Base-by-base conservation (phyloP, 2,329 filamentous ascomycete genomes). In the Colletotrichum sp. region DNA sequence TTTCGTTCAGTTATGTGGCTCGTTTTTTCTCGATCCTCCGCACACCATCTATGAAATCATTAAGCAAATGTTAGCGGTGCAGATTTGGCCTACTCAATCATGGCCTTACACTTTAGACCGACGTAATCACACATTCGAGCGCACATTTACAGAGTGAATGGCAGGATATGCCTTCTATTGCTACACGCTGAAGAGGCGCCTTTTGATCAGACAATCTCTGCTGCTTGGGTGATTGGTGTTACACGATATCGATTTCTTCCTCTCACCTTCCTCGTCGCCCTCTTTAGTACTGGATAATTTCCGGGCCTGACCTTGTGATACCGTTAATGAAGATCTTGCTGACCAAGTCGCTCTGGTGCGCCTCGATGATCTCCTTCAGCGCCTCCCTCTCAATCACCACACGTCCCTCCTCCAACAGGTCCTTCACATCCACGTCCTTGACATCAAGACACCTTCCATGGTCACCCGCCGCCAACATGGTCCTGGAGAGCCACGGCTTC, bases 371-470 rank as follows among this genome's bases (percentile, higher is more conserved):
- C 83, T 91, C 90, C 84, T 93, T 90, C 81, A 99, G 88, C 44
- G 96, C 96, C 57, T 88, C 87, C 84, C 94, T 92, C 90, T 99
- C 97, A 81, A 99, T 92, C 76, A 99, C 93, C 76, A 99, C 88
- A 81, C 96, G 92, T 70, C 95, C 94, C 70, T 93, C 93, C 87
- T 97, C 95, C 79, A 99, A 87, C 78, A 99, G 86, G 84, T 99
- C 95, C 90, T 99, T 99, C 78, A 99, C 95, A 85, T 99, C 97
- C 44, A 99, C 95, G 78, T 98, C 94, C n/a, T 90, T 87, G 75
- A 93, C 88, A 73, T 91, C 90, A 79, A 96, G 87, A 10, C 93
- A 93, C 72, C 92, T 91, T 24, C 94, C 95, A 77, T 96, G 90
- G 81, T 91, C 87, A 10, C 90, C 91, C 77, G 93, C 86, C 75